Percentiles rank a stretch among this genome's conserved stretches.
Conservation (phyloP, 495 filamentous ascomycete species). For the Opeltia flavorubescens region DNA sequence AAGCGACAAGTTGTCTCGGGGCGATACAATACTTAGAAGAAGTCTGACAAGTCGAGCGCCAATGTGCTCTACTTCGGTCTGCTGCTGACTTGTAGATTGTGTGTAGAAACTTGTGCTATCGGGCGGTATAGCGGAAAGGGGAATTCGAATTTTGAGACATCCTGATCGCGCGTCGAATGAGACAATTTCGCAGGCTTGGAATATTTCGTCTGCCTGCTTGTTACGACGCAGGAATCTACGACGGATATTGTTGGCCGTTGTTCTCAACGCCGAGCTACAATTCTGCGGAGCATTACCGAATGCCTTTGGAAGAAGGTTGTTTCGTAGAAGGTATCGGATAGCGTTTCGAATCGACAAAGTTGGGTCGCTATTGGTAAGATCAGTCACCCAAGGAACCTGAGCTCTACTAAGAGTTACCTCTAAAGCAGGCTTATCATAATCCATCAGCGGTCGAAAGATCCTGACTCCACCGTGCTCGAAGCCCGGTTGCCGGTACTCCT, state of each 20-base stretch:
- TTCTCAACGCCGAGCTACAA: constrained; percentile 46
- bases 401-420: constrained; percentile 56
- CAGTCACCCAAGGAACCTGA: constrained; percentile 61
- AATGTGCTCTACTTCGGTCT: not conserved
- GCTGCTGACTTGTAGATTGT: not conserved
- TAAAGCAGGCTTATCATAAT: constrained; percentile 56
- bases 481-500: constrained; percentile 4
- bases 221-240: constrained; percentile 17
- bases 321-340: constrained; percentile 48
- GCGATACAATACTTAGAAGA: constrained; percentile 31
- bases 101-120: constrained; percentile 3
- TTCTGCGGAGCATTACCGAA: constrained; percentile 19
- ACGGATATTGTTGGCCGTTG: constrained; percentile 24
- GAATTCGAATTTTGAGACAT: constrained; percentile 25
- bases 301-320: constrained; percentile 50
- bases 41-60: constrained; percentile 21
- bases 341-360: constrained; percentile 71
- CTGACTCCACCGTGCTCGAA: constrained; percentile 56
- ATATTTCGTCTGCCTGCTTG: constrained; percentile 23
- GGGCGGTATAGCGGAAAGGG: constrained; percentile 4
- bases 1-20: constrained; percentile 26
- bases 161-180: constrained; percentile 26
- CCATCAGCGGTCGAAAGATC: constrained; percentile 62
- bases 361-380: constrained; percentile 69
- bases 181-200: constrained; percentile 25